Evolutionary conservation across 1,284 basidiomycete species (phyloP).

Genomic region (Butyriboletus appendiculatus): DNA sequence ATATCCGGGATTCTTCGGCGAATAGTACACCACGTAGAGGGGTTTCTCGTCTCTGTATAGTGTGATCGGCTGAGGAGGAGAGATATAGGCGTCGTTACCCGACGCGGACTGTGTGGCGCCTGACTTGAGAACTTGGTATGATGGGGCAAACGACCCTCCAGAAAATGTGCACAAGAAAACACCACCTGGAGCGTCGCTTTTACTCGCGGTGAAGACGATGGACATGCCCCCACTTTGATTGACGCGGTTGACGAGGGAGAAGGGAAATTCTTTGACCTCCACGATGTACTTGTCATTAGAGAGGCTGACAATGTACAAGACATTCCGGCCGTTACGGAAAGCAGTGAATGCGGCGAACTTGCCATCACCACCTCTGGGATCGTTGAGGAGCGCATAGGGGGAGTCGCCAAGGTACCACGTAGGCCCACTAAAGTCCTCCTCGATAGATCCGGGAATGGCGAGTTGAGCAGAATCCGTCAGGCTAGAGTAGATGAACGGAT

Average conservation of each 20-base stretch:
- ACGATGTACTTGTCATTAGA: conserved; percentile 28
- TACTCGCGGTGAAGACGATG: conserved; percentile 29
- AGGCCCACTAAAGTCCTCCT: conserved; percentile 60
- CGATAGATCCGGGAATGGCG: conserved; percentile 46
- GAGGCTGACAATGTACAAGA: conserved; percentile 52
- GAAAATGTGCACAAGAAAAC: conserved; percentile 25
- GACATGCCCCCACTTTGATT: conserved; percentile 35
- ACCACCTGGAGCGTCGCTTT: conserved; percentile 29
- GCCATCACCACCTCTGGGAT: conserved; percentile 28
- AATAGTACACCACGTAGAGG: conserved; percentile 33
- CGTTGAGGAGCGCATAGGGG: conserved; percentile 49
- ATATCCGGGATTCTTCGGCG: conserved; percentile 31
- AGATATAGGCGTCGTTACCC: conserved; percentile 29
- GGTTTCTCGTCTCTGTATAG: conserved; percentile 22
- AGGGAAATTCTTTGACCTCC: conserved; percentile 44
- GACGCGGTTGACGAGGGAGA: conserved; percentile 45
- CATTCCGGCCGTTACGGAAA: conserved; percentile 47
- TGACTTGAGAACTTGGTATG: conserved; percentile 27
- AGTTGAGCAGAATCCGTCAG: conserved; percentile 32
- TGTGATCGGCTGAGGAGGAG: conserved; percentile 27
- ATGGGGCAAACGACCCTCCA: conserved; percentile 22
- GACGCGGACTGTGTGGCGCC: conserved; percentile 4
- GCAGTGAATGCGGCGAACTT: conserved; percentile 48
- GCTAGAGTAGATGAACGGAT: conserved; percentile 60
- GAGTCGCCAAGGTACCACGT: conserved; percentile 53